A percentile compares a stretch with the other conserved stretches of the same genome.
phyloP scores from a whole-genome alignment of 139 green algal genomes.

The Coccomyxa sp. region DNA sequence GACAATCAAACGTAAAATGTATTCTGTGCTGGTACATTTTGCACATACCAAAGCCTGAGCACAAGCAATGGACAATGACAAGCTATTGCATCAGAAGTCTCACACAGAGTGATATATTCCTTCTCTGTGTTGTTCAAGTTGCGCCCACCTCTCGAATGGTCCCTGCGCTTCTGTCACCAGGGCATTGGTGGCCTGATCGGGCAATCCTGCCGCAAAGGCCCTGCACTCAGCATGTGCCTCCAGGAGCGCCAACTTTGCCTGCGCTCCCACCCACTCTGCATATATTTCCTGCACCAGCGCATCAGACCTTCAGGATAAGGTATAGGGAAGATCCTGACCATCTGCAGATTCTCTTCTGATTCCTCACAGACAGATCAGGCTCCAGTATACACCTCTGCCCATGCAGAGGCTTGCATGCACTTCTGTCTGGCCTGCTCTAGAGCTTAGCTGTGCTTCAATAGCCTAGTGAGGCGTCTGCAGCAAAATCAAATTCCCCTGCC shows the following conservation, averaged over 20 bases:
- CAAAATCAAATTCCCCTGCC: too few species aligned
- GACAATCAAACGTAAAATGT: not conserved
- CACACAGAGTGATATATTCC: too few species aligned
- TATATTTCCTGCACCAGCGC: constrained; percentile 26
- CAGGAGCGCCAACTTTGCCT: constrained; percentile 39
- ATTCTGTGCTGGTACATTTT: not conserved
- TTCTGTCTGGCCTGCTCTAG: too few species aligned
- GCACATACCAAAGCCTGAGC: not conserved
- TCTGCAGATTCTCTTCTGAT: not conserved
- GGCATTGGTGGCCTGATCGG: constrained; percentile 7
- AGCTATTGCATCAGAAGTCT: not conserved
- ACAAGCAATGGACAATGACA: not conserved
- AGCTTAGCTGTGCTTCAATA: too few species aligned
- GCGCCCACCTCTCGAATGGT: constrained; percentile 12
- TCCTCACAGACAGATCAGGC: not conserved
- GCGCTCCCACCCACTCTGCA: constrained; percentile 67
- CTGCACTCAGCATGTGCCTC: constrained; percentile 65
- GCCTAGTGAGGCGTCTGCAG: too few species aligned
- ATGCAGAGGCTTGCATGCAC: too few species aligned
- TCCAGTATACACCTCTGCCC: not conserved
- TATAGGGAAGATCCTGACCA: not conserved
- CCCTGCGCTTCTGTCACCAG: constrained; percentile 31
- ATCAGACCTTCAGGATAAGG: not conserved
- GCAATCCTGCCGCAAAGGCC: constrained; percentile 11
- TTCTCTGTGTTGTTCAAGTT: too few species aligned